phyloP scores from a whole-genome alignment of 2,329 filamentous ascomycete genomes.

The Fusarium burgessii region DNA sequence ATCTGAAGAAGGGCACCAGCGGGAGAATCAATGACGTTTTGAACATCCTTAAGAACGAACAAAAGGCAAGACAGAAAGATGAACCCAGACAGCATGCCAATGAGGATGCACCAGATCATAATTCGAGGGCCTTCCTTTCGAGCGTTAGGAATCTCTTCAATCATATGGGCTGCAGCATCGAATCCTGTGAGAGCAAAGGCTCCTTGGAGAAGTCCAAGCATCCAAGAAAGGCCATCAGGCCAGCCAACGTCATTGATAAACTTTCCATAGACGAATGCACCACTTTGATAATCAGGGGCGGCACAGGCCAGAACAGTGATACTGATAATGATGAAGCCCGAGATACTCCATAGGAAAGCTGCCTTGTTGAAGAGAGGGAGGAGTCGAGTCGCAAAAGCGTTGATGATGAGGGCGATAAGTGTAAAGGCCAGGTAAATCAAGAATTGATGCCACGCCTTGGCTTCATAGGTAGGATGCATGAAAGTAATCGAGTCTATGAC shows the following conservation, averaged over 20 bases:
- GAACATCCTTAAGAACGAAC: slow-evolving; percentile 71
- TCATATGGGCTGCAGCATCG: slow-evolving; percentile 61
- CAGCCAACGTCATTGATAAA: slow-evolving; percentile 78
- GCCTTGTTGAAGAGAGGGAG: slow-evolving; percentile 75
- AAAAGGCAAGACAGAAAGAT: slow-evolving; percentile 73
- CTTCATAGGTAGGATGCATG: slow-evolving; percentile 67
- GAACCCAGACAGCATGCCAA: slow-evolving; percentile 71
- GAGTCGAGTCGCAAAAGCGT: slow-evolving; percentile 68
- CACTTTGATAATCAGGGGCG: slow-evolving; percentile 73
- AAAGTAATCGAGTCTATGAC: slow-evolving; percentile 74
- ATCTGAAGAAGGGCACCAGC: slow-evolving; percentile 73
- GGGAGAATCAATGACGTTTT: slow-evolving; percentile 66
- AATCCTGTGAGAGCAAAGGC: slow-evolving; percentile 63
- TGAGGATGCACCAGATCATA: slow-evolving; percentile 73
- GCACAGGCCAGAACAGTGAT: slow-evolving; percentile 76
- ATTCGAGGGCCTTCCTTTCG: slow-evolving; percentile 71
- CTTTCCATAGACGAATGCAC: slow-evolving; percentile 72
- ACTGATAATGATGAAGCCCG: slow-evolving; percentile 76
- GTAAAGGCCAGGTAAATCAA: slow-evolving; percentile 77
- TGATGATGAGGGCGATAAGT: slow-evolving; percentile 70
- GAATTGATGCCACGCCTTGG: slow-evolving; percentile 77
- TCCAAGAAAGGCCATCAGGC: slow-evolving; percentile 74
- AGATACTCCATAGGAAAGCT: slow-evolving; percentile 78
- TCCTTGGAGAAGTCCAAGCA: slow-evolving; percentile 66
- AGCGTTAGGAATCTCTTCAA: slow-evolving; percentile 68